Evolutionary conservation across 139 green algal genomes (phyloP), one percentile per base, ranked within the genome.

Genomic region (Pseudopediastrum boryanum): DNA sequence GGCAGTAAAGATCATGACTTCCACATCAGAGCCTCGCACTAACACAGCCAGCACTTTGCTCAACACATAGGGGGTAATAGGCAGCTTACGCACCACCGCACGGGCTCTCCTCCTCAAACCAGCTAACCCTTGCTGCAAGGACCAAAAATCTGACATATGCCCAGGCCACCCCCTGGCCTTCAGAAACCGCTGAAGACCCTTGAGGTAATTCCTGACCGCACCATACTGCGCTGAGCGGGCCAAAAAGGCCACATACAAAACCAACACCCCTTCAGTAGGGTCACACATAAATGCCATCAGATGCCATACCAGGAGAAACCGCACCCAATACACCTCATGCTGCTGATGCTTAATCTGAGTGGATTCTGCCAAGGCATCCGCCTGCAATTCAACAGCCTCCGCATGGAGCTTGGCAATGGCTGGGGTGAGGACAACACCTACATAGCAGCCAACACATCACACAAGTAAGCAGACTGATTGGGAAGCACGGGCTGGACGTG

Each of bases 291-390:
- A 64, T n/a, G 54, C 31, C 9, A 64, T 9, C 54, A 64, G 54
- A 23, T 27, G n/a, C 31, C 13, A 64, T 7, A 64, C 12, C 54
- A 64, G 10, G n/a, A 64, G 54, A 64, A 64, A 64, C 13, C 54
- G 54, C 54, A 64, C 54, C 54, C 54, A 64, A 27, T 64, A 64
- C 54, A 64, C n/a, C 54, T 64, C 54, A 12, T 64, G 35, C 54
- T 8, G 8, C 54, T 13, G 6, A 23, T 64, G 35, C 54, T 64
- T 64, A 27, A 6, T 6, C 10, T 27, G 54, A 8, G 54, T 64
- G 54, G 54, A 64, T 27, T 64, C 54, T 27, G 54, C 54, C 54
- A 64, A 64, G 54, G 54, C 54, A 6, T 27, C 13, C 7, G 10
- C 54, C 10, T 64, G 54, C 54, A 64, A 27, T 9, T n/a, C 7